Evolutionary conservation across 352 stramenopile genomes (phyloP), one percentile per base, ranked within the genome.

Genomic region (Pythium rhizo-oryzae): DNA sequence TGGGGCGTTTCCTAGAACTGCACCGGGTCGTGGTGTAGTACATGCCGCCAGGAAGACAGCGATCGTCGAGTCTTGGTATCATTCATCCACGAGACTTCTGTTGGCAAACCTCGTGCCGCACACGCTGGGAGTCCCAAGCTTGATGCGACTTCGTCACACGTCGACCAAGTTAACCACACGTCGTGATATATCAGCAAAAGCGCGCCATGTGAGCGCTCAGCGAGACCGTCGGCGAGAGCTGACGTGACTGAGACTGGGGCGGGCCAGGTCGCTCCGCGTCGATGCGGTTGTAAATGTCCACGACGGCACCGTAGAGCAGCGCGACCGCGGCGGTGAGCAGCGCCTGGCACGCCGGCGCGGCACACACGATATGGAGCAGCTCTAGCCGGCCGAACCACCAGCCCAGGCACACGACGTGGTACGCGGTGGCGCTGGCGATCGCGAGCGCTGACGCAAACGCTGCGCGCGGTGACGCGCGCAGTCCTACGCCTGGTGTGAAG

Each of bases 261-360:
- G 41, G 41, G 41, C 15, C 15, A n/a, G n/a, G 2, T 2, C 9
- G 15, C 15, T 43, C 41, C 9, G 18, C 18, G 13, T 47, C 9
- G 41, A 16, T 30, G 58, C 16, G 43, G 28, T 28, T 35, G 52
- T 53, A 60, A 19, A 46, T 2, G 11, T 59, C 53, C 28, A 72
- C 46, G 21, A 65, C 35, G 4, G 54, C 46, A 0, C 35, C 44
- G 54, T 68, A 68, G 1, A 72, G 59, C n/a, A 68, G 16, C 18
- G 55, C 54, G 28, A 74, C 37, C 1, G 67, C 60, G 28, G 64
- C 55, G 0, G 51, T 60, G 52, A 69, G 67, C 35, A 73, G 37
- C 16, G 62, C 25, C 41, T 69, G 67, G 39, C 57, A 62, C 41
- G 50, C 25, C 6, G 67, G 59, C 3, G 55, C 60, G 3, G 56